Conservation (phyloP, 257 asterid genomes). For the Rehmannia glutinosa region DNA sequence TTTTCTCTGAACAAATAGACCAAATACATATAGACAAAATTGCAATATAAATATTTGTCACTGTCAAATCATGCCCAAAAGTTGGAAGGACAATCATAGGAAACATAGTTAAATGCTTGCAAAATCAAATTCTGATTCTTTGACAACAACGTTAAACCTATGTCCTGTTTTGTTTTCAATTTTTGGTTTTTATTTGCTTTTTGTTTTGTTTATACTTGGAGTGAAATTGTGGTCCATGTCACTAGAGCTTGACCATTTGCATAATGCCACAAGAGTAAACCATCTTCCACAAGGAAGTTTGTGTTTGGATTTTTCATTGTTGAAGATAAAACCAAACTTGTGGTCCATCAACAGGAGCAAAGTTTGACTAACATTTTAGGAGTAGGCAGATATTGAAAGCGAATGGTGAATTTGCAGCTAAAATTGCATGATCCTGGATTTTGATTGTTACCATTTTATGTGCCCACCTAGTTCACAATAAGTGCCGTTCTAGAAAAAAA, state of each 20-base stretch:
- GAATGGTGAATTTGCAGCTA: not conserved
- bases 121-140: not conserved
- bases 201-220: not conserved
- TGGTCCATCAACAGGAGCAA: not conserved
- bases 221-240: not conserved
- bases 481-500: too few relatives aligned
- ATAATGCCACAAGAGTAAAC: not conserved
- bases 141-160: not conserved
- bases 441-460: not conserved
- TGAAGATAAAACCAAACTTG: not conserved
- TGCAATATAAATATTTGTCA: too few relatives aligned
- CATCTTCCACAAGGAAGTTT: not conserved
- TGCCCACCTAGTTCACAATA: too few relatives aligned
- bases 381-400: too few relatives aligned
- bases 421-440: not conserved
- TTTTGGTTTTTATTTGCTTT: not conserved
- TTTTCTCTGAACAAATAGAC: constrained; percentile 21
- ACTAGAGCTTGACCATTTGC: not conserved
- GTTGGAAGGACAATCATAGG: not conserved
- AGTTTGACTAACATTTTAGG: not conserved
- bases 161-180: not conserved
- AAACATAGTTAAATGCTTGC: not conserved
- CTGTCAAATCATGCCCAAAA: not conserved
- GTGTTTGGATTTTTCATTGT: not conserved
- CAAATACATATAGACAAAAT: not conserved